Base-by-base conservation (phyloP, 768 basidiomycete genomes). In the Lepiota brunneoincarnata region DNA sequence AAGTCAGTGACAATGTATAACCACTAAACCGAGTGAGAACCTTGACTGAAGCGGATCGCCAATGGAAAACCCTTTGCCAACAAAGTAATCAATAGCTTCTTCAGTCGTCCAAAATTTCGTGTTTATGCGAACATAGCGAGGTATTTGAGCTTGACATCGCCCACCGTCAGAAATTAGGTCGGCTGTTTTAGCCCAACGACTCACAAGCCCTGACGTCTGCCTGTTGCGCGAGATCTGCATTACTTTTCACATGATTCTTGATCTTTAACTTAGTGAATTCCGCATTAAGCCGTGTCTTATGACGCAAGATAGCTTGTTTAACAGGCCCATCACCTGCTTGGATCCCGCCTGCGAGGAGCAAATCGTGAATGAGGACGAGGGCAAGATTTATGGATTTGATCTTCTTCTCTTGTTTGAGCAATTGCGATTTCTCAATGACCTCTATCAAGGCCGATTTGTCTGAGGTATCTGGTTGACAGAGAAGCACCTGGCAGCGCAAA, bases 251-350 rank as follows among this genome's bases (percentile, higher is more conserved):
- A 1, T 89, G 89, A 48, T 80, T 79, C 64, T 82, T 89, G 55
- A 93, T 80, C 68, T 94, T 94, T 59, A 89, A 74, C 67, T 83
- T 87, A 61, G 90, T 86, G 46, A 97, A 79, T 72, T 98, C 96
- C 59, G 91, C 85, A 56, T 84, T 79, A 6, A 99, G 73, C 23
- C 95, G 81, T 5, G 94, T 92, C 69, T 94, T 94, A 68, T 99
- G 94, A 35, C 91, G 82, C 39, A 92, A 67, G 41, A 97, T 66
- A 0, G 91, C 92, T 62, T 91, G 88, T 61, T 97, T 97, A 49
- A 96, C 74, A 3, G 91, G 90, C 20, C 95, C 93, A 66, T 96
- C 88, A 42, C 91, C 86, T 6, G 92, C 88, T 67, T 97, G 91
- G 59, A 99, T 93, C 9, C 93, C 91, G 17, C 81, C 74, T 14